Conservation (phyloP, 768 basidiomycete species). For the Jaapia argillacea region DNA sequence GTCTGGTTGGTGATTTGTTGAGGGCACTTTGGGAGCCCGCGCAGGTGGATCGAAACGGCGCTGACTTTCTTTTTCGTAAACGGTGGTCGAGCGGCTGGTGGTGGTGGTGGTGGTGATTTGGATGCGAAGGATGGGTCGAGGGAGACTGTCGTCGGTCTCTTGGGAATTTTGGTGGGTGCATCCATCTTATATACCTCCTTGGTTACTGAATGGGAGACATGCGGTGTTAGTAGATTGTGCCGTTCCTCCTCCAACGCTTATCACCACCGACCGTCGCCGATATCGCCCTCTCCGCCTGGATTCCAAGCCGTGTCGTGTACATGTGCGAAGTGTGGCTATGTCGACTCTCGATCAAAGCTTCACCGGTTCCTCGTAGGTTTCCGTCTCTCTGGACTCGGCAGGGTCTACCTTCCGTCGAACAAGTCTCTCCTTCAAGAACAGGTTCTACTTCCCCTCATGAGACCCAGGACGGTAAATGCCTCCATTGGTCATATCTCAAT, state of each 20-base stretch:
- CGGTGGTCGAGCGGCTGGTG: slow-evolving; percentile 30
- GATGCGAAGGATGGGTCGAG: slow-evolving; percentile 67
- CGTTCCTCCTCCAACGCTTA: slow-evolving; percentile 46
- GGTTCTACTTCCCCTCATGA: slow-evolving; percentile 30
- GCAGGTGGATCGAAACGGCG: slow-evolving; percentile 62
- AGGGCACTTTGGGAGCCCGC: slow-evolving; percentile 52
- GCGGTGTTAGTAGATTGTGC: slow-evolving; percentile 38
- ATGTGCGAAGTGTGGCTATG: slow-evolving; percentile 46
- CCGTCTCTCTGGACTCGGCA: slow-evolving; percentile 10
- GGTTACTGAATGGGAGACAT: neutral
- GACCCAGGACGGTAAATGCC: slow-evolving; percentile 27
- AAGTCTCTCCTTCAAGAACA: slow-evolving; percentile 31
- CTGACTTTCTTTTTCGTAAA: slow-evolving; percentile 58
- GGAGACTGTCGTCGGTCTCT: slow-evolving; percentile 57
- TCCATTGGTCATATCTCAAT: slow-evolving; percentile 37
- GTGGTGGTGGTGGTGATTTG: slow-evolving; percentile 61
- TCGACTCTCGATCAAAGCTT: slow-evolving; percentile 51
- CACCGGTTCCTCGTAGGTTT: slow-evolving; percentile 39
- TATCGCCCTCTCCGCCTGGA: slow-evolving; percentile 35
- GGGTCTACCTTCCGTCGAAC: slow-evolving; percentile 21
- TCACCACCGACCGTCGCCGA: slow-evolving; percentile 39
- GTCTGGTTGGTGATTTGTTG: slow-evolving; percentile 50
- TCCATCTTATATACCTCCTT: neutral
- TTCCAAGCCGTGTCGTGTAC: slow-evolving; percentile 42
- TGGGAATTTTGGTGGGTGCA: slow-evolving; percentile 52